A percentile compares a stretch with the other conserved stretches of the same genome.
Evolutionary conservation across 108 stramenopile species (phyloP).

Genomic region (Nannochloropsis gaditana): DNA sequence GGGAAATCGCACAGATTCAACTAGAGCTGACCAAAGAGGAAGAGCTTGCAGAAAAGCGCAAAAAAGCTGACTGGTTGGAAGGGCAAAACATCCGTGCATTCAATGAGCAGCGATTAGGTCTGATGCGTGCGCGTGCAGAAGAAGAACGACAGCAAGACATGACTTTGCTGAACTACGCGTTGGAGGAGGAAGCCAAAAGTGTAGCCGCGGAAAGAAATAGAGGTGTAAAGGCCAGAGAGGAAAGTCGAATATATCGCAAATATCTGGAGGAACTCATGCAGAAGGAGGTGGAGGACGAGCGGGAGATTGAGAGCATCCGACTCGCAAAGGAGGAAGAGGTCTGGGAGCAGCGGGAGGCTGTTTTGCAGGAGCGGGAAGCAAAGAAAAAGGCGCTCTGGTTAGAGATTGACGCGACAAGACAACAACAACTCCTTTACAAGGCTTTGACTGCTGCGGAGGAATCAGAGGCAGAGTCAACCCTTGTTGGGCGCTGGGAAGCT

Average conservation of each 20-base stretch:
- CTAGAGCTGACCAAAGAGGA: background rate
- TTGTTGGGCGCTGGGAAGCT: background rate
- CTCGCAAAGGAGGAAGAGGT: conserved; percentile 43
- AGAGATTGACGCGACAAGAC: background rate
- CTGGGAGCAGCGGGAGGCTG: background rate
- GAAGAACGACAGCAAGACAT: conserved; percentile 51
- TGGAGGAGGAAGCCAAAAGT: conserved; percentile 45
- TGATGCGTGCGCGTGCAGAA: conserved; percentile 30
- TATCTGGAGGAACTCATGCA: conserved; percentile 43
- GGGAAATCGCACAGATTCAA: background rate
- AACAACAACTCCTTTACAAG: background rate
- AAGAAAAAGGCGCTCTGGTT: background rate
- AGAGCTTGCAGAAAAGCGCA: background rate
- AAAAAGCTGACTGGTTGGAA: conserved; percentile 23
- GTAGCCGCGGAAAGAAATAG: conserved; percentile 3
- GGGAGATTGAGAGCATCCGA: conserved; percentile 33
- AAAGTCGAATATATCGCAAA: background rate
- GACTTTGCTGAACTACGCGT: conserved; percentile 49
- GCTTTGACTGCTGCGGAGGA: background rate
- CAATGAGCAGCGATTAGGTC: conserved; percentile 29
- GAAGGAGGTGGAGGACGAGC: conserved; percentile 51
- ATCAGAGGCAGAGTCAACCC: background rate
- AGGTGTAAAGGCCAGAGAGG: background rate
- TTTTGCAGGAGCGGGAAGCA: background rate
- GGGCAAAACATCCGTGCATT: conserved; percentile 47